Conservation (phyloP, 75 land plant genomes). For the Sequoiadendron giganteum region DNA sequence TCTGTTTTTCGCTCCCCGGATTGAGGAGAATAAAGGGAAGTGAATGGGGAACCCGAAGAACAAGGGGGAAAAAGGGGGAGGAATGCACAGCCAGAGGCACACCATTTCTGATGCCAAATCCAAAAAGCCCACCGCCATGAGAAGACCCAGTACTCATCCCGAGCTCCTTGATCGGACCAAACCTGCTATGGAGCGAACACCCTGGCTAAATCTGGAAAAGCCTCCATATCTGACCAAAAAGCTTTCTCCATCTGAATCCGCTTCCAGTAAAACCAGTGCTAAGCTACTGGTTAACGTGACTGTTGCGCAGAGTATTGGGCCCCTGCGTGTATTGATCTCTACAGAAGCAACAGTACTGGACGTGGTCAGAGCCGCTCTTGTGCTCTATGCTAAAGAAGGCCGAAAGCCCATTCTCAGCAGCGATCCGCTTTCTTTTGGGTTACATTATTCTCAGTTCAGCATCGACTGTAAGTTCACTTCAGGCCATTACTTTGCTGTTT, state of each 20-base stretch:
- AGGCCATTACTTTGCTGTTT: background rate
- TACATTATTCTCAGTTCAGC: constrained; percentile 13
- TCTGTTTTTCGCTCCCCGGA: too few species aligned
- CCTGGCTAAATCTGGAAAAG: background rate
- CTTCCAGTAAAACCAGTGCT: too few species aligned
- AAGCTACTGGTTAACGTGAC: constrained; percentile 9
- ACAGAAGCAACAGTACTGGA: background rate
- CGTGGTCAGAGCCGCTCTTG: background rate
- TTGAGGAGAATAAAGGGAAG: too few species aligned
- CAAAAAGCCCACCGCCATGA: background rate
- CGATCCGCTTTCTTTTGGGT: background rate
- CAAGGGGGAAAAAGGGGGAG: too few species aligned
- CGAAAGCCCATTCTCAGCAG: background rate
- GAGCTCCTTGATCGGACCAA: background rate
- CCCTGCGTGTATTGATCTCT: background rate
- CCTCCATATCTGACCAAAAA: background rate
- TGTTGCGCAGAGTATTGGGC: constrained; percentile 4
- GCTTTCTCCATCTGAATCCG: background rate
- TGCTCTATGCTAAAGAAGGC: background rate
- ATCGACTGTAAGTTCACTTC: background rate
- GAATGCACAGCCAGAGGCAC: too few species aligned
- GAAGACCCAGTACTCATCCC: constrained; percentile 1
- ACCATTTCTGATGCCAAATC: background rate
- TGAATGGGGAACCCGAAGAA: too few species aligned
- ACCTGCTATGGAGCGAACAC: background rate